Percentiles rank a stretch among this genome's conserved stretches.
Evolutionary conservation across 1,139 yeast genomes (phyloP).

Genomic region (Yamadazyma dendronema): DNA sequence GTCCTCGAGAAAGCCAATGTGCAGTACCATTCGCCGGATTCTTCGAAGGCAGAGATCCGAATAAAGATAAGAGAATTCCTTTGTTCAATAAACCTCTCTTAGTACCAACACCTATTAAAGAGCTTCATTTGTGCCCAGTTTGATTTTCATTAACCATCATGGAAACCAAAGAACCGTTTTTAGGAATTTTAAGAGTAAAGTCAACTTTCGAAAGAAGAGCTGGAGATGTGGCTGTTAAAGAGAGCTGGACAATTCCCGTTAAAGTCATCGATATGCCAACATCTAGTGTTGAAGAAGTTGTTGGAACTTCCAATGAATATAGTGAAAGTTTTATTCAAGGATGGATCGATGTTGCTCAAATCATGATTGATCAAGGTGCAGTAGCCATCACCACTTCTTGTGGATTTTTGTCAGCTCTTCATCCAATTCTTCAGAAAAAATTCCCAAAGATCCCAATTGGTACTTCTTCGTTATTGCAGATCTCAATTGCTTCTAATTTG

Average conservation of each 20-base stretch:
- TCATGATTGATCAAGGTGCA: slow-evolving; percentile 18
- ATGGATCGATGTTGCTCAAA: slow-evolving; percentile 10
- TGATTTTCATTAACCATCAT: no score
- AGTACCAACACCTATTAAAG: no score
- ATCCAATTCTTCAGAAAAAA: slow-evolving; percentile 17
- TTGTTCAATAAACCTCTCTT: no score
- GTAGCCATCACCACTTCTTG: slow-evolving; percentile 21
- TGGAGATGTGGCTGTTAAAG: slow-evolving; percentile 23
- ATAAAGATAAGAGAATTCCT: no score
- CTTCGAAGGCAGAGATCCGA: no score
- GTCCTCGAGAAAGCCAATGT: no score
- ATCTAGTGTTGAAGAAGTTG: slow-evolving; percentile 19
- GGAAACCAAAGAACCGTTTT: slow-evolving; percentile 6
- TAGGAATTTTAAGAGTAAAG: slow-evolving; percentile 13
- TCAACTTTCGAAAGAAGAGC: slow-evolving; percentile 22
- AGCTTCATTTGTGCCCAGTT: no score
- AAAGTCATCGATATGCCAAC: slow-evolving; percentile 16
- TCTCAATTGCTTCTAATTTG: slow-evolving; percentile 22
- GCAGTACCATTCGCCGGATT: no score
- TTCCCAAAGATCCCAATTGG: slow-evolving; percentile 25
- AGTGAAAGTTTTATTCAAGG: slow-evolving; percentile 16
- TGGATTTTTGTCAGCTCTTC: slow-evolving; percentile 27
- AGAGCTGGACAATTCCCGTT: slow-evolving; percentile 20
- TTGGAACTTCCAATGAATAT: slow-evolving; percentile 13
- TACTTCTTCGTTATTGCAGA: slow-evolving; percentile 25